Evolutionary conservation across 2,329 filamentous ascomycete species (phyloP).

Genomic region (Colletotrichum brevisporum): DNA sequence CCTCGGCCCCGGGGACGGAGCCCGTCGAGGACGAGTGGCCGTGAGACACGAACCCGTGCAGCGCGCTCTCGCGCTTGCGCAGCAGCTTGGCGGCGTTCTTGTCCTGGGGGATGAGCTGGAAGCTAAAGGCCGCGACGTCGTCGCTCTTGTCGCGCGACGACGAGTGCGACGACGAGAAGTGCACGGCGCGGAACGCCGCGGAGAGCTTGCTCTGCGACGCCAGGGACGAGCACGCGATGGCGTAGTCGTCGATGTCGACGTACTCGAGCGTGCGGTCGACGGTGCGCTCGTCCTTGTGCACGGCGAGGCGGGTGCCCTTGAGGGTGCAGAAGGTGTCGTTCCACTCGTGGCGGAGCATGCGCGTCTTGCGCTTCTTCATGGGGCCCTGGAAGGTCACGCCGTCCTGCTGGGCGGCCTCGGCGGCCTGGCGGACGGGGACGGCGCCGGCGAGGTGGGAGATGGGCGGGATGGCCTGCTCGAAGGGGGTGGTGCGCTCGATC

Average conservation of each 20-base stretch:
- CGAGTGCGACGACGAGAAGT: conserved; percentile 69
- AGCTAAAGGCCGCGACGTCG: conserved; percentile 80
- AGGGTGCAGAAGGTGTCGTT: conserved; percentile 92
- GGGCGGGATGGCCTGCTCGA: conserved; percentile 62
- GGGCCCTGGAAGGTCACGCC: conserved; percentile 83
- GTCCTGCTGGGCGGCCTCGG: conserved; percentile 53
- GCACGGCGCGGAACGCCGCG: conserved; percentile 87
- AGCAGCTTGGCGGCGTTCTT: conserved; percentile 64
- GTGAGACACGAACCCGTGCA: conserved; percentile 47
- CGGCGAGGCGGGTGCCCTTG: conserved; percentile 79
- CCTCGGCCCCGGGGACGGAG: conserved; percentile 53
- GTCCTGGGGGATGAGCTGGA: conserved; percentile 85
- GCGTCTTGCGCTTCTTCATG: conserved; percentile 95
- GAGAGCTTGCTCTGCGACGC: conserved; percentile 85
- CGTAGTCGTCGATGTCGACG: conserved; percentile 90
- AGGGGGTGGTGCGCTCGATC: conserved; percentile 56
- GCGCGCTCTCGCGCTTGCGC: conserved; percentile 66
- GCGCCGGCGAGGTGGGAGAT: conserved; percentile 39
- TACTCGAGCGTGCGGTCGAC: conserved; percentile 77
- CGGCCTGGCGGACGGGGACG: conserved; percentile 42
- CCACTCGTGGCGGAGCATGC: conserved; percentile 93
- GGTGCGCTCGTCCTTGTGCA: conserved; percentile 76
- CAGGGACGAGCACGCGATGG: conserved; percentile 85
- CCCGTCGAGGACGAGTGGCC: conserved; percentile 43
- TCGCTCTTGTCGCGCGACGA: conserved; percentile 68